Percentiles rank a stretch among this genome's conserved stretches.
Conservation (phyloP, 1,139 yeast genomes). For the Protomyces inundatus region DNA sequence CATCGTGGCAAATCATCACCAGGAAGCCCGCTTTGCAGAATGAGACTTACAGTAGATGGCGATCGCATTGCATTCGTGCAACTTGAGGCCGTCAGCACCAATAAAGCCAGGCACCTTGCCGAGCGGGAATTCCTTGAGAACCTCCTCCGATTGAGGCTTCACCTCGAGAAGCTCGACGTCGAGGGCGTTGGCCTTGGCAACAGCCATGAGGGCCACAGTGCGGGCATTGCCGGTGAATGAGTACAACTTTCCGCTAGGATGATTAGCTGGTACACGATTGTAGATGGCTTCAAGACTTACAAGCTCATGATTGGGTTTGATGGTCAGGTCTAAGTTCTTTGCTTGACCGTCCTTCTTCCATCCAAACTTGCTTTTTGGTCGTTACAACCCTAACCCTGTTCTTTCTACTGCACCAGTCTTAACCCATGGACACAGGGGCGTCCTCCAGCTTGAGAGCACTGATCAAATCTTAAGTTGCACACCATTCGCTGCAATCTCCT, state of each 20-base stretch:
- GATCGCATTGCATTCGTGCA: conserved; percentile 76
- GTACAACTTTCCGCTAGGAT: conserved; percentile 10
- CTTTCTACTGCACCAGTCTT: background rate
- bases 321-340: no score
- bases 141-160: conserved; percentile 46
- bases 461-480: no score
- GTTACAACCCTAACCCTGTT: background rate
- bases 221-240: conserved; percentile 25
- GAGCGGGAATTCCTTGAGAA: conserved; percentile 55
- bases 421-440: background rate
- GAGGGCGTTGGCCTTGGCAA: conserved; percentile 65
- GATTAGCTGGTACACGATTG: background rate
- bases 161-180: conserved; percentile 58
- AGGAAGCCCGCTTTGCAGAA: no score
- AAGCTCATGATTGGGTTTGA: background rate
- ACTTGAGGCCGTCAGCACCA: conserved; percentile 73
- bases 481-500: no score
- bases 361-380: no score
- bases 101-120: conserved; percentile 58
- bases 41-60: conserved; percentile 43
- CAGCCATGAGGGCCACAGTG: conserved; percentile 30
- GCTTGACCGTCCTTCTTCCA: no score
- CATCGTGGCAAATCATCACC: background rate
- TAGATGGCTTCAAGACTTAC: background rate
- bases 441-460: no score